phyloP scores from a whole-genome alignment of 75 land plant species.

The Cryptomeria japonica region DNA sequence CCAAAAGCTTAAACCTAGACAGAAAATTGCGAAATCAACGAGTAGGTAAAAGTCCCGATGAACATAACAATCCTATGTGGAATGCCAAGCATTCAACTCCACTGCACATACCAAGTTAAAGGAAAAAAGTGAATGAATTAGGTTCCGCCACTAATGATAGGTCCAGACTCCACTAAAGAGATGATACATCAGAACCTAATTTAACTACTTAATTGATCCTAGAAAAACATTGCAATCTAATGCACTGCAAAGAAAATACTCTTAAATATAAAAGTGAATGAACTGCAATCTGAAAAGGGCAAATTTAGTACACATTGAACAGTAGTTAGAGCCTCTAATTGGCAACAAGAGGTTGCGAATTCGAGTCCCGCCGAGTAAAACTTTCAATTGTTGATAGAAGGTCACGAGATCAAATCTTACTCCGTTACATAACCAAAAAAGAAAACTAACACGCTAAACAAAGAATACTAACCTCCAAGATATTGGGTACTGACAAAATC shows the following conservation, averaged over 20 bases:
- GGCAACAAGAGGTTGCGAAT: background rate
- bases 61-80: background rate
- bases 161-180: too few species aligned
- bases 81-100: background rate
- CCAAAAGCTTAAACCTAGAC: background rate
- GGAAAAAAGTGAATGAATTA: too few species aligned
- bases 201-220: too few species aligned
- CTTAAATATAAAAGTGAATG: background rate
- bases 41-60: background rate
- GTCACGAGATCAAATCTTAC: background rate
- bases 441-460: background rate
- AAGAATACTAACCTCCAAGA: slow-evolving; percentile 50
- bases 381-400: background rate
- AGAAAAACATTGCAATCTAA: too few species aligned
- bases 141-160: too few species aligned
- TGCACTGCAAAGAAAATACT: too few species aligned
- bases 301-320: background rate
- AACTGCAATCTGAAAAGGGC: background rate
- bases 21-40: background rate
- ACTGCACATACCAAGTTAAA: background rate
- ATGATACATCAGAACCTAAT: too few species aligned
- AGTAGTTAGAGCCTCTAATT: background rate
- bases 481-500: slow-evolving; percentile 65
- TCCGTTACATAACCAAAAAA: background rate
- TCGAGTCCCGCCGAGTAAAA: background rate